phyloP scores from a whole-genome alignment of 768 basidiomycete genomes.

The Lentinula sp. region DNA sequence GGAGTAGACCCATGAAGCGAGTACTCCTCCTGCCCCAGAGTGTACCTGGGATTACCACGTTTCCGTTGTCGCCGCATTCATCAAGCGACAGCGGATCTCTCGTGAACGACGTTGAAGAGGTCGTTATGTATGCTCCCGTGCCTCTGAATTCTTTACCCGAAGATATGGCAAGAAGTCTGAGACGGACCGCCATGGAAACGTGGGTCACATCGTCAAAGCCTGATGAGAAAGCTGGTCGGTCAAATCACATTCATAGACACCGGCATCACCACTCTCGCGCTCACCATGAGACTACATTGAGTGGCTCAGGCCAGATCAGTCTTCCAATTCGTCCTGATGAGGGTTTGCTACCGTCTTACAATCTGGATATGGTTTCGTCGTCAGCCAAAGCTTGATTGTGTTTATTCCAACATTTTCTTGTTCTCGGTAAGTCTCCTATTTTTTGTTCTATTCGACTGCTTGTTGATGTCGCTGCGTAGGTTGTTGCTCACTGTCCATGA shows the following conservation, averaged over 20 bases:
- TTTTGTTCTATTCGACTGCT: background rate
- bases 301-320: slow-evolving; percentile 30
- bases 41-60: slow-evolving; percentile 16
- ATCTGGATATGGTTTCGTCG: background rate
- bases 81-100: slow-evolving; percentile 8
- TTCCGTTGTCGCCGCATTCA: slow-evolving; percentile 6
- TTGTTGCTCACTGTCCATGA: background rate
- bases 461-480: background rate
- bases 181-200: slow-evolving; percentile 56
- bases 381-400: background rate
- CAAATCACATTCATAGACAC: slow-evolving; percentile 21
- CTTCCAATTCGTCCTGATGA: slow-evolving; percentile 41
- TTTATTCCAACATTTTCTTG: background rate
- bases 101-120: slow-evolving; percentile 17
- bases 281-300: slow-evolving; percentile 15
- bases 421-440: background rate
- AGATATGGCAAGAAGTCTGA: slow-evolving; percentile 40
- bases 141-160: slow-evolving; percentile 50
- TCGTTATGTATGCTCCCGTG: slow-evolving; percentile 67
- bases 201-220: slow-evolving; percentile 41
- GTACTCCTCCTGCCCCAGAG: slow-evolving; percentile 54
- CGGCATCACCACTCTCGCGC: slow-evolving; percentile 19
- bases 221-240: slow-evolving; percentile 18
- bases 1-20: slow-evolving; percentile 36
- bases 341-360: slow-evolving; percentile 29